These are phyloP conservation scores for Pichia eremophila DNA, from an alignment of 805 yeast species.

Conservation along the genomic window DNA sequence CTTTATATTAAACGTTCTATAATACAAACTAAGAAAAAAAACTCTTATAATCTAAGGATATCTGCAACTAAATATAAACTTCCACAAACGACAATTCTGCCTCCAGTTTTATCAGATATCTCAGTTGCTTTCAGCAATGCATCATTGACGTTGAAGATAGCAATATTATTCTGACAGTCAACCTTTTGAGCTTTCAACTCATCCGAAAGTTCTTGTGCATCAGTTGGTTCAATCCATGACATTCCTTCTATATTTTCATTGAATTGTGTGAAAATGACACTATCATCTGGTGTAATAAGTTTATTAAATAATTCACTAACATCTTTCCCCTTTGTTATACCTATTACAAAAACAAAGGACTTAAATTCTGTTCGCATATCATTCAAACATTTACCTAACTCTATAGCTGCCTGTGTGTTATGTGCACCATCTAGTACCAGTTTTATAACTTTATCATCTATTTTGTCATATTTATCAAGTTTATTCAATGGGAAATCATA, in stretches of 20 bases:
- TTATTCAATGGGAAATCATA: constrained; percentile 23
- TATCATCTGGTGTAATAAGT: constrained; percentile 37
- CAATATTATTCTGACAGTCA: constrained; percentile 2
- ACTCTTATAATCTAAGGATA: constrained; percentile 28
- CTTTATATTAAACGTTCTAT: background rate
- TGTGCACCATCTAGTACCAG: constrained; percentile 84
- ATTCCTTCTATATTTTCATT: constrained; percentile 62
- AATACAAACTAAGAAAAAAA: background rate
- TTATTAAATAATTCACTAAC: constrained; percentile 44
- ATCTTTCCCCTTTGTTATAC: constrained; percentile 68
- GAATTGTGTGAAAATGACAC: constrained; percentile 55
- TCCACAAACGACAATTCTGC: constrained; percentile 50
- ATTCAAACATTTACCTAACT: constrained; percentile 48
- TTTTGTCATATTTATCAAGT: constrained; percentile 21
- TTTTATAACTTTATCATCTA: background rate
- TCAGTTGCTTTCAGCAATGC: constrained; percentile 21
- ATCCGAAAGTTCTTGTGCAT: constrained; percentile 24
- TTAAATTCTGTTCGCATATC: constrained; percentile 2
- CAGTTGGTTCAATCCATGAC: constrained; percentile 79
- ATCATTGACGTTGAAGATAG: constrained; percentile 14
- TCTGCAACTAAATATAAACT: constrained; percentile 62
- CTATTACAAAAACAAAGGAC: constrained; percentile 50
- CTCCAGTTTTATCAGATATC: constrained; percentile 5
- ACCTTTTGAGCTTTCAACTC: constrained; percentile 18
- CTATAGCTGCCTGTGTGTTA: constrained; percentile 76